phyloP scores from a whole-genome alignment of 139 green algal genomes.

The Pseudopediastrum boryanum region DNA sequence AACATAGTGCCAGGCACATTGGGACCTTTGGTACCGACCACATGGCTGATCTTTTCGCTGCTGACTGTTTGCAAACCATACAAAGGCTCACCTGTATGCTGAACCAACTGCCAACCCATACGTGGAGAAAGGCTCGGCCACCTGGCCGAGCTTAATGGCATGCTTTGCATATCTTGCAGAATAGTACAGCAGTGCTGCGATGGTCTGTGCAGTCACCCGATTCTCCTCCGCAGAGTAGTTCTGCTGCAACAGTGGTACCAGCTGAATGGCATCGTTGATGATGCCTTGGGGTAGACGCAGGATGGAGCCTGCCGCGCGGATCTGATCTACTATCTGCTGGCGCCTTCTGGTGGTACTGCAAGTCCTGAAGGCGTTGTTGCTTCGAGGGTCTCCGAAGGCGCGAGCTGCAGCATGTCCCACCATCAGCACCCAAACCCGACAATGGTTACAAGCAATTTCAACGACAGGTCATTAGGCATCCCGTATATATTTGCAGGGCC shows the following conservation, averaged over 20 bases:
- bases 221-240: background rate
- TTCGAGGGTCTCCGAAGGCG: too few species aligned
- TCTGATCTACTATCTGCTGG: conserved; percentile 1
- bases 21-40: background rate
- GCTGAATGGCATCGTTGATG: background rate
- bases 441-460: background rate
- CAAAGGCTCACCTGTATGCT: conserved; percentile 17
- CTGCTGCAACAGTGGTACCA: conserved; percentile 11
- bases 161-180: conserved; percentile 6
- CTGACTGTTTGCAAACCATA: background rate
- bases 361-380: background rate
- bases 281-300: conserved; percentile 9
- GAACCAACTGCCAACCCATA: background rate
- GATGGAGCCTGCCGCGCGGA: background rate
- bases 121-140: background rate
- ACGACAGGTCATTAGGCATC: background rate
- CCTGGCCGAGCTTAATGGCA: conserved; percentile 12
- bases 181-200: conserved; percentile 21
- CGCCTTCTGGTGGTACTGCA: too few species aligned
- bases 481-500: background rate
- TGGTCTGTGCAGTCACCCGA: background rate
- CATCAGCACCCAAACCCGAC: background rate
- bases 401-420: background rate
- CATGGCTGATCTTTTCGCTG: background rate
- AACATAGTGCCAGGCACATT: too few species aligned